Base-by-base conservation (phyloP, 2,329 filamentous ascomycete species). In the Apiospora hydei region DNA sequence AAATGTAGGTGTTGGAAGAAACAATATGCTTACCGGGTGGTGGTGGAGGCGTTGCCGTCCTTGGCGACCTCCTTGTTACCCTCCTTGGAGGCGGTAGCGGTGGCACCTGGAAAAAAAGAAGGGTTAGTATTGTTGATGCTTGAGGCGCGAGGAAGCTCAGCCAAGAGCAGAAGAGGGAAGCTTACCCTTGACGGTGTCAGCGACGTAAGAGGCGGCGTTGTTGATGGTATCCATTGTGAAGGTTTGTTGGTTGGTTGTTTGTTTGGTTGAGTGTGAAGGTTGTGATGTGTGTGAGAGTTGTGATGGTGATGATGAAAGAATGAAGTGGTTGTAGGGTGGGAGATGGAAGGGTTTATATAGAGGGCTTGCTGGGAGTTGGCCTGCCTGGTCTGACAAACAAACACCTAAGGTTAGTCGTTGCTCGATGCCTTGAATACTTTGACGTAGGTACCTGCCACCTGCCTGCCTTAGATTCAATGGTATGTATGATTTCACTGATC, bases 1-100 rank as follows among this genome's bases (percentile, higher is more conserved):
- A 67, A 1, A 10, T 43, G 34, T 11, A 3, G 16, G 8, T 67
- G 18, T 24, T 13, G 16, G 38, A 38, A n/a, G 8, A 11, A 43
- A 2, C 26, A 6, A 18, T 26, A 57, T 26, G 14, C 51, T 67
- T 67, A 67, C 61, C 85, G 90, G 80, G 87, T 90, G 79, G 83
- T 80, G 72, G 90, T 4, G 76, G 77, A 75, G 74, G 85, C 85
- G 79, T 90, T 83, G 81, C 77, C 81, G 80, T 90, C 89, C 87
- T 92, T 92, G 82, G 90, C 91, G 76, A 90, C 86, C 76, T 87
- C 80, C 89, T 93, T 92, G 88, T 93, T 92, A 84, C 85, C 85
- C 84, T 92, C 90, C 89, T 93, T 92, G 84, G 86, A 89, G 74
- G 87, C 84, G 76, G 87, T 85, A 74, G 84, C 84, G 74, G 85